phyloP scores from a whole-genome alignment of 1,284 basidiomycete genomes.

The Clitocybe nebularis region DNA sequence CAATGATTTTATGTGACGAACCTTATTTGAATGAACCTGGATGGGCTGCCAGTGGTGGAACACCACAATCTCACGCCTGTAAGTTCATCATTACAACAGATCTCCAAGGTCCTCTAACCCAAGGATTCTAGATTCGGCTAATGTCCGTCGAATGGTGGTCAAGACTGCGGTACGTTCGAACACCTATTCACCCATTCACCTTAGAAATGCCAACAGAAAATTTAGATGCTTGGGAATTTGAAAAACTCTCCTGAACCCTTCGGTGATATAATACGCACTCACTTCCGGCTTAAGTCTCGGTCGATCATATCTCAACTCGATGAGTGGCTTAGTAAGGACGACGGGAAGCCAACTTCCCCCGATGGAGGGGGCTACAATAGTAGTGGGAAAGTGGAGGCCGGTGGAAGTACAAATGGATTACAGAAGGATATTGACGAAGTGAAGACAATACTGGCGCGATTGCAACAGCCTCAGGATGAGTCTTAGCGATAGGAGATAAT shows the following conservation, averaged over 20 bases:
- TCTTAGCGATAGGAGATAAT: too few relatives aligned
- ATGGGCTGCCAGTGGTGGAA: slow-evolving; percentile 71
- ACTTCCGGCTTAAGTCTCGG: slow-evolving; percentile 82
- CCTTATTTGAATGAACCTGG: slow-evolving; percentile 89
- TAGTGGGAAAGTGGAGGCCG: slow-evolving; percentile 28
- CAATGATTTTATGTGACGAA: slow-evolving; percentile 88
- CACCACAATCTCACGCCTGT: slow-evolving; percentile 72
- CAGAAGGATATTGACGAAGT: slow-evolving; percentile 67
- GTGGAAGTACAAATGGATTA: slow-evolving; percentile 52
- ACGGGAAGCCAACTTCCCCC: slow-evolving; percentile 49
- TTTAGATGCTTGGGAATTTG: slow-evolving; percentile 81
- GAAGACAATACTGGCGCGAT: slow-evolving; percentile 49
- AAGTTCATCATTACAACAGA: slow-evolving; percentile 22
- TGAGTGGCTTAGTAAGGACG: slow-evolving; percentile 71
- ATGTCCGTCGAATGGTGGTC: slow-evolving; percentile 85
- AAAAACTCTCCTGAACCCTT: slow-evolving; percentile 80
- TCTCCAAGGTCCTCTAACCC: slow-evolving; percentile 6
- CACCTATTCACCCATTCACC: slow-evolving; percentile 3
- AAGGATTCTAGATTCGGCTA: slow-evolving; percentile 64
- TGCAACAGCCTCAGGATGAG: too few relatives aligned
- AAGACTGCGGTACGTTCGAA: slow-evolving; percentile 66
- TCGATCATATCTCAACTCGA: slow-evolving; percentile 74
- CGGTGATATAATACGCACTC: slow-evolving; percentile 79
- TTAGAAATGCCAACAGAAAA: slow-evolving; percentile 1
- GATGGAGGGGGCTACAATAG: slow-evolving; percentile 47